These are phyloP conservation scores for Pholiota molesta DNA, from an alignment of 768 basidiomycete genomes.

Conservation along the genomic window DNA sequence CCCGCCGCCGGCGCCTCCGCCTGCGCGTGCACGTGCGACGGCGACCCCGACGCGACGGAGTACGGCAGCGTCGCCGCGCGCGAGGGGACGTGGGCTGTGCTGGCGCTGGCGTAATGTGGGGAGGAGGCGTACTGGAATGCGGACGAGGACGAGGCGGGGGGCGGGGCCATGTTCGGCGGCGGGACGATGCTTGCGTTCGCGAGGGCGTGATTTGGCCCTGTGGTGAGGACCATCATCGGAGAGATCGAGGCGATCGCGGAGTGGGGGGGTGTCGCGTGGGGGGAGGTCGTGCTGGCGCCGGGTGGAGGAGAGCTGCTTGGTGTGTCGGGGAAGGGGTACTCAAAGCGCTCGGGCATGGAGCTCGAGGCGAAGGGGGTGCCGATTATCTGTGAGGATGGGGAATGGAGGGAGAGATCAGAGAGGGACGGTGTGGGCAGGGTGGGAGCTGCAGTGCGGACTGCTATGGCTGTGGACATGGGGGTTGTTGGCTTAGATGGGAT, in stretches of 20 bases:
- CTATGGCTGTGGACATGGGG: background rate
- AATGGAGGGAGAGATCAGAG: conserved; percentile 28
- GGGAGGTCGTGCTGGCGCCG: background rate
- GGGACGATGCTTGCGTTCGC: background rate
- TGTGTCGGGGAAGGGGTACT: conserved; percentile 34
- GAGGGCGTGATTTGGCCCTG: background rate
- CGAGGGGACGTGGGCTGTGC: background rate
- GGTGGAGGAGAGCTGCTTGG: conserved; percentile 3
- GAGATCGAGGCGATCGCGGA: background rate
- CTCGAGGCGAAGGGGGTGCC: conserved; percentile 32
- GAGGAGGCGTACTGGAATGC: too few species aligned
- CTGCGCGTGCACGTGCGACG: background rate
- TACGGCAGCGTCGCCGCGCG: background rate
- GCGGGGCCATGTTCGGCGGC: background rate
- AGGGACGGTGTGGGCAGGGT: conserved; percentile 14
- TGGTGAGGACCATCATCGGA: background rate
- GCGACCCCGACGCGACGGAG: background rate
- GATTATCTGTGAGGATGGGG: conserved; percentile 30
- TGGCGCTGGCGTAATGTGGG: background rate
- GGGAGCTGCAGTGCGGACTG: background rate
- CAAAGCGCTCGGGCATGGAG: conserved; percentile 25
- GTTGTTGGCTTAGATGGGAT: background rate
- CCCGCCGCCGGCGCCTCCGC: background rate
- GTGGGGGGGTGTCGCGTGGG: background rate
- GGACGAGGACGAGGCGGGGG: background rate